phyloP scores from a whole-genome alignment of 768 basidiomycete species.

The Sarcodon aspratus region DNA sequence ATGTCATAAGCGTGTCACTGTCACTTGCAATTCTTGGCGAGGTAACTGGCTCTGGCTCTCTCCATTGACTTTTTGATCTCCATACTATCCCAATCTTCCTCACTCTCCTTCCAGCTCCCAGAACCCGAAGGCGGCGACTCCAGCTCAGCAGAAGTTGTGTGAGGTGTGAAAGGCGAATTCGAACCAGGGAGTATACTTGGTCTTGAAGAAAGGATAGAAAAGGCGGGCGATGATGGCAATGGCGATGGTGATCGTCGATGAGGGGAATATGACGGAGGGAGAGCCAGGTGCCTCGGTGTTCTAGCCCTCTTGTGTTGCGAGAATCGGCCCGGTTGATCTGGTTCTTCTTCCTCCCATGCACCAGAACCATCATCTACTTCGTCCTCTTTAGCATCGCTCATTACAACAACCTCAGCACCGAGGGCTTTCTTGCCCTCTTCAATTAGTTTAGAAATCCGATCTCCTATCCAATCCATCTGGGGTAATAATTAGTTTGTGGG shows the following conservation, averaged over 20 bases:
- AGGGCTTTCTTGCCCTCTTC: conserved; percentile 73
- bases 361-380: conserved; percentile 68
- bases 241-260: conserved; percentile 15
- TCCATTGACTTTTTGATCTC: conserved; percentile 67
- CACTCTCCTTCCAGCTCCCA: conserved; percentile 31
- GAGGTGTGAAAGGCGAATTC: conserved; percentile 6
- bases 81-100: conserved; percentile 43
- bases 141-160: background rate
- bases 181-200: conserved; percentile 7
- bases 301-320: conserved; percentile 3
- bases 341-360: conserved; percentile 62
- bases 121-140: conserved; percentile 6
- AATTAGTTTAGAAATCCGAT: conserved; percentile 56
- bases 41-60: conserved; percentile 38
- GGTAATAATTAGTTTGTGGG: background rate
- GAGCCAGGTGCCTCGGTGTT: conserved; percentile 6
- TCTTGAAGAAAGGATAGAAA: conserved; percentile 18
- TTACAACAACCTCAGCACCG: conserved; percentile 66
- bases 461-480: conserved; percentile 80
- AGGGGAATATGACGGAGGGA: conserved; percentile 18
- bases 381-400: conserved; percentile 64
- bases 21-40: background rate
- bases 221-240: conserved; percentile 24
- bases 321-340: background rate
- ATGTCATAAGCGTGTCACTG: too few species aligned